Base-by-base conservation (phyloP, 208 protist species). In the Crithidia acanthocephali region DNA sequence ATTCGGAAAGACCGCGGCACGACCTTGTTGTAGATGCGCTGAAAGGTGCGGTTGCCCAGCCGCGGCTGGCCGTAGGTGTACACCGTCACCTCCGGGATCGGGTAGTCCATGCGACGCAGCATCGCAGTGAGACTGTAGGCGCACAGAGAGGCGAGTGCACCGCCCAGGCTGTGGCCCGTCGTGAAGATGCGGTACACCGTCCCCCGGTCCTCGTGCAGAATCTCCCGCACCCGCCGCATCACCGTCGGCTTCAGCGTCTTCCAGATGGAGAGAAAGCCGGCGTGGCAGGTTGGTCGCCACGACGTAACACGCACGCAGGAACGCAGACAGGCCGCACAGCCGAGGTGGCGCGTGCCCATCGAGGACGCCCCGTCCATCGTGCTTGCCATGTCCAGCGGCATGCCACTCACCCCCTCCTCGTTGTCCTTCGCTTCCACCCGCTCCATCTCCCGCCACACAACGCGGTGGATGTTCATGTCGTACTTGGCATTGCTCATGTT, bases 31-130 rank as follows among this genome's bases (percentile, higher is more conserved):
- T 95, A 98, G 11, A 81, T 59, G 15, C 57, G 58, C 40, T 81
- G 75, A 64, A 96, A 98, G 7, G 75, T 76, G 23, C 44, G 63
- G 72, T 98, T 98, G 23, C 94, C 91, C 20, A 97, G 28, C 23
- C 89, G 90, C 18, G 94, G 94, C 73, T 92, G 88, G 22, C 94
- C 94, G 74, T 86, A 98, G 18, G 90, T 98, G 82, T 98, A 98
- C 23, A 95, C 90, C 0, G 88, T 95, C 23, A 94, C 83, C 27
- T 92, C 86, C 1, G 82, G 61, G 33, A 95, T 79, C 0, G 87
- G 79, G 69, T 96, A 96, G 48, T 88, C 51, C 28, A 88, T 70
- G 27, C 62, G 33, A 6, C 48, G 30, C 35, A 97, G 79, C 67
- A 84, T 64, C 60, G 65, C 47, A 10, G 78, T 78, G 50, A 93